phyloP scores from a whole-genome alignment of 2,329 filamentous ascomycete species.

The Aspergillus sp. region DNA sequence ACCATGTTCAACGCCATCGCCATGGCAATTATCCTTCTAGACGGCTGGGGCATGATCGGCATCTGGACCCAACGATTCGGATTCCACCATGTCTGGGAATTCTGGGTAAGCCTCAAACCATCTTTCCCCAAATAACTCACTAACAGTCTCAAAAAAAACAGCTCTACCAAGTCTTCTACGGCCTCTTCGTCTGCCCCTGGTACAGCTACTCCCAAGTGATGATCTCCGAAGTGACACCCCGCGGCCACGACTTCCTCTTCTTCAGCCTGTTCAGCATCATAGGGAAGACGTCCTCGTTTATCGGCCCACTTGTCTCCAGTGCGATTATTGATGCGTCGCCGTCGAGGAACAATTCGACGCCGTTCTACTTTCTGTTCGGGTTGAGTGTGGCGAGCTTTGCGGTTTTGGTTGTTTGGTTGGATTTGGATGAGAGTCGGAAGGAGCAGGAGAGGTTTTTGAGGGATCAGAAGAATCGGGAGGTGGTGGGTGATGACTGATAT shows the following conservation, averaged over 20 bases:
- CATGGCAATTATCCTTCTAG: constrained; percentile 60
- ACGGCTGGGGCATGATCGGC: constrained; percentile 59
- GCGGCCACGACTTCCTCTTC: constrained; percentile 69
- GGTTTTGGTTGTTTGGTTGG: constrained; percentile 56
- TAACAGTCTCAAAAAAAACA: constrained; percentile 6
- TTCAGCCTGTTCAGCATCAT: constrained; percentile 69
- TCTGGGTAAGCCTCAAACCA: constrained; percentile 39
- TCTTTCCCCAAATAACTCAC: not conserved
- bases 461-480: constrained; percentile 22
- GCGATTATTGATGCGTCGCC: constrained; percentile 66
- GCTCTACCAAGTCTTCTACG: constrained; percentile 58
- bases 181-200: constrained; percentile 67
- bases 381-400: constrained; percentile 57
- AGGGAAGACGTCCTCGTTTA: constrained; percentile 67
- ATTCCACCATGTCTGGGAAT: constrained; percentile 55
- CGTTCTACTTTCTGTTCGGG: constrained; percentile 66
- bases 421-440: constrained; percentile 59
- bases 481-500: not conserved
- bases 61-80: constrained; percentile 56
- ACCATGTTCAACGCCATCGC: constrained; percentile 68
- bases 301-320: constrained; percentile 66
- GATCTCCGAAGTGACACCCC: constrained; percentile 68
- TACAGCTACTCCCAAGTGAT: constrained; percentile 71
- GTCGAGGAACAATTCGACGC: constrained; percentile 56
- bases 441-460: constrained; percentile 60